Percentiles rank a stretch among this genome's conserved stretches.
Conservation (phyloP, 148 eudicot genomes). For the Silene latifolia region DNA sequence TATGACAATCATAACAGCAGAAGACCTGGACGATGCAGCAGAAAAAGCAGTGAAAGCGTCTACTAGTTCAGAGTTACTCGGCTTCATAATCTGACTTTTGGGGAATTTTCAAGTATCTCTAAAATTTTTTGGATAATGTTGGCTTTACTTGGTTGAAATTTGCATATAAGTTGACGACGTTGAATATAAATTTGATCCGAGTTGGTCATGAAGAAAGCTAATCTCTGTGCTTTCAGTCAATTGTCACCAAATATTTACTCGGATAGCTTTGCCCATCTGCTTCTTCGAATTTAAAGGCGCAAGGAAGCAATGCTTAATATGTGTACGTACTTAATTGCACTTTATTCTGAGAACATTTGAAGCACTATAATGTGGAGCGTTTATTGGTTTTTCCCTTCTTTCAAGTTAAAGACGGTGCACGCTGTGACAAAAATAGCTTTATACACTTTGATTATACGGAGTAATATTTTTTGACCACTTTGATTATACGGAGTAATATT, state of each 20-base stretch:
- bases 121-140: background rate
- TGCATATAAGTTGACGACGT: conserved; percentile 20
- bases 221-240: conserved; percentile 1
- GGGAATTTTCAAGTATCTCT: background rate
- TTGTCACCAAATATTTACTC: background rate
- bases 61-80: conserved; percentile 21
- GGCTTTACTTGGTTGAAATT: conserved; percentile 24
- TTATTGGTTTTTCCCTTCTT: too few species aligned
- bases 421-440: too few species aligned
- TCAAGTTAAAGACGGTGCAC: too few species aligned
- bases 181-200: conserved; percentile 15
- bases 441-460: too few species aligned
- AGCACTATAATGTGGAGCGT: background rate
- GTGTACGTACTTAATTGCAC: background rate
- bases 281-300: background rate
- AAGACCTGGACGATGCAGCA: conserved; percentile 96
- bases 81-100: background rate
- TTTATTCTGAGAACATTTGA: background rate
- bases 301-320: background rate
- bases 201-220: background rate
- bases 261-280: background rate
- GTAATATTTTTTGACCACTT: too few species aligned
- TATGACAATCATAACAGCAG: conserved; percentile 82
- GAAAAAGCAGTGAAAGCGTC: conserved; percentile 83
- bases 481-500: too few species aligned